Evolutionary conservation across 352 stramenopile genomes (phyloP).

Genomic region (Globisporangium polare): DNA sequence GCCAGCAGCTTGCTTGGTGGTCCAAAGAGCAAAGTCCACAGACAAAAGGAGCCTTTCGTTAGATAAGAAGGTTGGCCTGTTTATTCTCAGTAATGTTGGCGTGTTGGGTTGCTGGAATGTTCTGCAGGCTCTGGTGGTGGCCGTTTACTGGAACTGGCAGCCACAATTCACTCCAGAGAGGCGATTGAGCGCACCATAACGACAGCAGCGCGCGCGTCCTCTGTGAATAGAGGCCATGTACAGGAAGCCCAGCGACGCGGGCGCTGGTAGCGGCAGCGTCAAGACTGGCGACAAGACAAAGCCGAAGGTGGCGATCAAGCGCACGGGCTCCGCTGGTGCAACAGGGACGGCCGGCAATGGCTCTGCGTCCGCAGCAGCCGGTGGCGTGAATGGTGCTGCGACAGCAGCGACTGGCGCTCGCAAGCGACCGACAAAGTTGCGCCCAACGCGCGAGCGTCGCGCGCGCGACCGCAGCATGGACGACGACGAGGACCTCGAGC

Average conservation of each 20-base stretch:
- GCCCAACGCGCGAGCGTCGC: slow-evolving; percentile 51
- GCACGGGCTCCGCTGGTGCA: neutral
- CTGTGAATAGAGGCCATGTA: slow-evolving; percentile 7
- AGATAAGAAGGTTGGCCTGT: neutral
- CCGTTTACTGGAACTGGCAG: neutral
- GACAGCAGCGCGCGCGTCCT: neutral
- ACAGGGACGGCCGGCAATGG: neutral
- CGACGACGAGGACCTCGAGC: slow-evolving; percentile 54
- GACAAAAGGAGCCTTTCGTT: neutral
- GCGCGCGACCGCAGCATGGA: slow-evolving; percentile 53
- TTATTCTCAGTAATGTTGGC: neutral
- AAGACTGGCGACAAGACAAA: slow-evolving; percentile 10
- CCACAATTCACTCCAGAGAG: neutral
- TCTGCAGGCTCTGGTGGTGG: neutral
- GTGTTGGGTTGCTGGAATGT: neutral
- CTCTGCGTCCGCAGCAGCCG: neutral
- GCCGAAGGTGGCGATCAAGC: slow-evolving; percentile 18
- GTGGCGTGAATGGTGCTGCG: neutral
- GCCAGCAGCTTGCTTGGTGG: too few species aligned
- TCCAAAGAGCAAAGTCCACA: neutral
- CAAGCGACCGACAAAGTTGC: slow-evolving; percentile 45
- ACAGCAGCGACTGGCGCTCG: slow-evolving; percentile 2
- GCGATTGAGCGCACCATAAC: neutral
- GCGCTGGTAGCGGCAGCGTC: neutral
- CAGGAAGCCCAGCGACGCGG: slow-evolving; percentile 7